Conservation (phyloP, 2,329 filamentous ascomycete species). For the Fusarium sp. region DNA sequence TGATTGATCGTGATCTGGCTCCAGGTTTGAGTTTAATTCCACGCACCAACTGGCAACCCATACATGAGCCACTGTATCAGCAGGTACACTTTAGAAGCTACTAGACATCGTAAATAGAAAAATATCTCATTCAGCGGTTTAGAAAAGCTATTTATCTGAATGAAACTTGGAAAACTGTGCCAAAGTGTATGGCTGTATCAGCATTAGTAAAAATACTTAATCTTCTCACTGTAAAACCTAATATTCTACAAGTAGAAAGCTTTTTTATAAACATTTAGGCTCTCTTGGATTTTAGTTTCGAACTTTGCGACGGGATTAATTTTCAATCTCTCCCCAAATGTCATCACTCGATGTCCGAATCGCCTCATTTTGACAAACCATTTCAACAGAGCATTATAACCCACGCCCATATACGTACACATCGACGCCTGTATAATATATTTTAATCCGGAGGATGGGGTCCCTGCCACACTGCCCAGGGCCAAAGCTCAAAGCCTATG, state of each 20-base stretch:
- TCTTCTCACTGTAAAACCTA: too few relatives aligned
- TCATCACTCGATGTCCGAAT: not conserved
- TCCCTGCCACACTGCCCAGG: not conserved
- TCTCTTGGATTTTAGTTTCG: accelerated
- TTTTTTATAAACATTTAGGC: not conserved
- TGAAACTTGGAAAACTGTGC: too few relatives aligned
- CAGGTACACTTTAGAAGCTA: accelerated
- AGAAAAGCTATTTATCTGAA: too few relatives aligned
- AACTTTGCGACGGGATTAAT: accelerated
- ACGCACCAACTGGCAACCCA: accelerated
- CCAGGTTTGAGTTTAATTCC: not conserved
- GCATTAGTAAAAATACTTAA: too few relatives aligned
- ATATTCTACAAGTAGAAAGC: too few relatives aligned
- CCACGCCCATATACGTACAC: accelerated
- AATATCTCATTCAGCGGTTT: accelerated
- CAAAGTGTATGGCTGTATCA: too few relatives aligned
- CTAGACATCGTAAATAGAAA: accelerated
- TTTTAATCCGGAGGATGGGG: not conserved
- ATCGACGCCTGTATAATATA: not conserved
- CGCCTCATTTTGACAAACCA: not conserved
- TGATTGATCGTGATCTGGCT: too few relatives aligned
- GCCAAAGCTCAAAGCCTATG: not conserved
- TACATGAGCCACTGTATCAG: accelerated
- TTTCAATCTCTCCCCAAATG: too few relatives aligned
- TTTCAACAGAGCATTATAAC: not conserved